Evolutionary conservation across 2,329 filamentous ascomycete genomes (phyloP).

Genomic region (Colletotrichum melonis): DNA sequence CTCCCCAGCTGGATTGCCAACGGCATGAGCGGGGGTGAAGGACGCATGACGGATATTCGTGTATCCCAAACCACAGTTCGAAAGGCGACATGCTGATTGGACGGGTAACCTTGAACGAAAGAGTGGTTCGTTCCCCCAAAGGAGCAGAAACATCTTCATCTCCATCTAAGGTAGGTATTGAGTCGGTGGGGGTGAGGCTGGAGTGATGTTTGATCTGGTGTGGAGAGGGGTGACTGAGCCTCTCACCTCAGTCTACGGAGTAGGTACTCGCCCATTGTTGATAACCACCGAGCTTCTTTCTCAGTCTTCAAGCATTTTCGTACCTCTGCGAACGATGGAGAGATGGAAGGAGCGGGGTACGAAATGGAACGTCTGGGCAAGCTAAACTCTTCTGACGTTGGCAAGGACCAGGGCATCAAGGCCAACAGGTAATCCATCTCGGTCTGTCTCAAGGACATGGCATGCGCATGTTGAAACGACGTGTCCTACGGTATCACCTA

Average conservation of each 20-base stretch:
- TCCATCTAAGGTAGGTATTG: not conserved
- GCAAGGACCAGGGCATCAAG: not conserved
- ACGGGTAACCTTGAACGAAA: not conserved
- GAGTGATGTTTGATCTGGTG: not conserved
- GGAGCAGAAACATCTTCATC: slow-evolving; percentile 6
- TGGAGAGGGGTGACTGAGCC: not conserved
- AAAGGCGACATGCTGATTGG: not conserved
- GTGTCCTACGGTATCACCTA: slow-evolving; percentile 16
- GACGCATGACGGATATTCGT: not conserved
- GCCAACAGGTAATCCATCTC: not conserved
- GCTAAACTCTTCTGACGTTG: not conserved
- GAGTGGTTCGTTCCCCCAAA: not conserved
- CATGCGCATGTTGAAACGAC: slow-evolving; percentile 22
- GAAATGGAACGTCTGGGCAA: not conserved
- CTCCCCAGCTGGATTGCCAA: not conserved
- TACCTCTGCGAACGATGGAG: not conserved
- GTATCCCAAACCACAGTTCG: slow-evolving; percentile 2
- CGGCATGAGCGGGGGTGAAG: not conserved
- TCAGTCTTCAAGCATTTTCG: not conserved
- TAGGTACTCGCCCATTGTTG: not conserved
- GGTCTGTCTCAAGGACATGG: not conserved
- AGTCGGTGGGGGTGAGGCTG: not conserved
- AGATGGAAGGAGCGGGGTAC: not conserved
- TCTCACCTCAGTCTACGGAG: not conserved
- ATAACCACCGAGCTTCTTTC: not conserved